Conservation (phyloP, 2,329 filamentous ascomycete species). For the Colletotrichum sp. region DNA sequence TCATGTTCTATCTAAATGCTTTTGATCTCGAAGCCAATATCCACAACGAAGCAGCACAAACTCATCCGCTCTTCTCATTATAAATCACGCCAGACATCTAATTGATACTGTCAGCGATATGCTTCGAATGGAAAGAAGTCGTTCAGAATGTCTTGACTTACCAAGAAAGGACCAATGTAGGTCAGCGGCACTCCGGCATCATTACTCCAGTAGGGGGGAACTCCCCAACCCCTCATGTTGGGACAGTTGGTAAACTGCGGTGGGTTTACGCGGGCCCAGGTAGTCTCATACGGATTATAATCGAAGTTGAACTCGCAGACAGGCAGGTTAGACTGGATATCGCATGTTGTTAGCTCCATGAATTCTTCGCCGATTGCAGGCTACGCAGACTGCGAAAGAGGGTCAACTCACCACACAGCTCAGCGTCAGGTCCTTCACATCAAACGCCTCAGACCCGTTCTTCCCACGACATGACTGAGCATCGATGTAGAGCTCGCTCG, state of each 20-base stretch:
- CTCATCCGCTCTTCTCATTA: not conserved
- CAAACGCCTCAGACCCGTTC: not conserved
- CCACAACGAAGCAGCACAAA: not conserved
- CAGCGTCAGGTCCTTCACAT: not conserved
- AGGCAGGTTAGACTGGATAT: not conserved
- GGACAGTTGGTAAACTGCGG: not conserved
- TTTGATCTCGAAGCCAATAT: not conserved
- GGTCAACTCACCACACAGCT: not conserved
- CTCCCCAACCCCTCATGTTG: not conserved
- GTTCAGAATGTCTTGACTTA: not conserved
- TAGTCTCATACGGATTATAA: not conserved
- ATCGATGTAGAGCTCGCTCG: not conserved
- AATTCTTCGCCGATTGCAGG: not conserved
- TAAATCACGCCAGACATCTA: not conserved
- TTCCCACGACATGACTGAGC: not conserved
- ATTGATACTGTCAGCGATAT: not conserved
- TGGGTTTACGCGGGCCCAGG: not conserved
- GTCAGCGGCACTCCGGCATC: not conserved
- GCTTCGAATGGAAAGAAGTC: fast-evolving
- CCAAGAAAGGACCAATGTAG: conserved; percentile 1
- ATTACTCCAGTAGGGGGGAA: not conserved
- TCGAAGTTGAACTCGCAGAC: conserved; percentile 11
- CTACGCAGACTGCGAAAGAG: not conserved
- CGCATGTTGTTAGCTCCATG: not conserved
- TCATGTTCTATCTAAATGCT: not conserved